Evolutionary conservation across 192 early-diverging fungal species (phyloP), one percentile per base, ranked within the genome.

Genomic region (Linnemannia hyalina): DNA sequence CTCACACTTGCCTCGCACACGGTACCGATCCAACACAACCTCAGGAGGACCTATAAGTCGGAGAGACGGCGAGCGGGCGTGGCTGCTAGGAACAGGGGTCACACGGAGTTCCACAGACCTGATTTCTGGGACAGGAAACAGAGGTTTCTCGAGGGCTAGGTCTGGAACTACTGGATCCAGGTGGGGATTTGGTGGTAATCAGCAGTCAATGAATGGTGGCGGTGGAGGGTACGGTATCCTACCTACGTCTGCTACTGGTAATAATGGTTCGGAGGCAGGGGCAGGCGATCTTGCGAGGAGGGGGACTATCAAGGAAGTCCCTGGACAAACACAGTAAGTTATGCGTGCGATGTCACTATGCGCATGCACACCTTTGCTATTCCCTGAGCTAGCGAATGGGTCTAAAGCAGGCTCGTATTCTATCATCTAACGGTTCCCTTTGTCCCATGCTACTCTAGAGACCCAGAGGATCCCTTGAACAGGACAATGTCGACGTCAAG

Each of bases 391-490:
- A n/a, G 42, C 47, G 16, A 29, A 9, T 20, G 60, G 29, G 18
- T 18, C 26, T 65, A 7, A 70, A 16, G 22, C 44, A 44, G 26
- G 5, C 1, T 20, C 44, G 32, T 26, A 1, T 15, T 40, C 20
- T 32, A 18, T 44, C 6, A 69, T 60, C 55, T 26, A 57, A 69
- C 29, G 6, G 2, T 10, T 49, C 52, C 38, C 47, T 23, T 22
- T 57, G 9, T 36, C 15, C 22, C 23, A 6, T 20, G 20, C 13
- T 15, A 42, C 1, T 36, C 2, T 76, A 86, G 84, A 2, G 84
- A 86, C 36, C 84, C 84, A 36, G 71, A 78, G 68, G 84, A 86
- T 41, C 84, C 84, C 9, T 54, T 86, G n/a, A 86, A 86, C 36
- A 75, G 80, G 15, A 44, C 44, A 29, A 74, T 60, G 40, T 78